Conservation (phyloP, 179 eudicot species). For the Spergularia azorica region DNA sequence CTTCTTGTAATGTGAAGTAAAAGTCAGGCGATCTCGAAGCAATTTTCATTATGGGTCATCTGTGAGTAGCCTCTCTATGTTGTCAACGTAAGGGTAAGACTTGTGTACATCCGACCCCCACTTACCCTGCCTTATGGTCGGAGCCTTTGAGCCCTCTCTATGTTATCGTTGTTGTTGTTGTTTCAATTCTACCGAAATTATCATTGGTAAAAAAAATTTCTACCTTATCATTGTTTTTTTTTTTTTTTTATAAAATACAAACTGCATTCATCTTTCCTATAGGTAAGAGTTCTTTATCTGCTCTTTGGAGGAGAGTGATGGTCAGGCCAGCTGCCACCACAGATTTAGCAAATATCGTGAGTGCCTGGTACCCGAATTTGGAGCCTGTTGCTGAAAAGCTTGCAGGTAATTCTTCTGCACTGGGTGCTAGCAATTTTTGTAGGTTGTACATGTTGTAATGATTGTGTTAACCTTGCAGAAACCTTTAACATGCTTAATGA, state of each 20-base stretch:
- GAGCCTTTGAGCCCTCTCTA: no score
- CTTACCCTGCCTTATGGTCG: no score
- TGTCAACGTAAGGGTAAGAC: no score
- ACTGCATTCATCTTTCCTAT: constrained; percentile 4
- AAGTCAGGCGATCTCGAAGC: no score
- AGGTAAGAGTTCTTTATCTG: constrained; percentile 63
- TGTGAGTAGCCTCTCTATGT: no score
- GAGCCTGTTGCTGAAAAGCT: constrained; percentile 64
- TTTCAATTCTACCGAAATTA: no score
- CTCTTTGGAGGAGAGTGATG: constrained; percentile 92
- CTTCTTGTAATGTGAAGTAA: no score
- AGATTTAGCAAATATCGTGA: constrained; percentile 63
- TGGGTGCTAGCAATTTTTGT: background rate
- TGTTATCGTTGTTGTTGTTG: no score
- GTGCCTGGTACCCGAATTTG: constrained; percentile 65
- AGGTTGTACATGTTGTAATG: constrained; percentile 1
- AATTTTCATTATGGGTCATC: no score
- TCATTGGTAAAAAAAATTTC: no score
- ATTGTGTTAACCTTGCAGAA: constrained; percentile 46
- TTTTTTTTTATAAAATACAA: background rate
- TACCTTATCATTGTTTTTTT: background rate
- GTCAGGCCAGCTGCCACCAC: constrained; percentile 50
- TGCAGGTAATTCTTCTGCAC: constrained; percentile 46
- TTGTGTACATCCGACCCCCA: no score
- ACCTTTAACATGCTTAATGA: constrained; percentile 63